A percentile compares a stretch with the other conserved stretches of the same genome.
phyloP scores from a whole-genome alignment of 208 protist species.

The Acanthamoeba castellanii region DNA sequence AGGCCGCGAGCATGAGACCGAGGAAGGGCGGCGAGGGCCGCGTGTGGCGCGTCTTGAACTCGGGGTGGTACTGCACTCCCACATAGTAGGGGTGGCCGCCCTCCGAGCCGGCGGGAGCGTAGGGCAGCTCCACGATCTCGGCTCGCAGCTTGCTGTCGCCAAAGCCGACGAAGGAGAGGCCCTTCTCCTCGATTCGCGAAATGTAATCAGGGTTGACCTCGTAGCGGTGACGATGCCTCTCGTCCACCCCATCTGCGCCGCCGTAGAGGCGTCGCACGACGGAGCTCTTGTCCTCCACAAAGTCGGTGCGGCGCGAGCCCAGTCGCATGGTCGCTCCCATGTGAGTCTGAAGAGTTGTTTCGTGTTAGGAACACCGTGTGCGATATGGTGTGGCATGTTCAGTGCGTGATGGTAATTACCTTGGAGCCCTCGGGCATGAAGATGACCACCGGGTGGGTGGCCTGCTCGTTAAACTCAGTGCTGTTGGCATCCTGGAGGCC shows the following conservation, averaged over 20 bases:
- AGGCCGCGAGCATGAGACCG: slow-evolving; percentile 95
- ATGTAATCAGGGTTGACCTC: slow-evolving; percentile 97
- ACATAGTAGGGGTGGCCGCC: slow-evolving; percentile 91
- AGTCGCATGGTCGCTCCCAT: slow-evolving; percentile 99
- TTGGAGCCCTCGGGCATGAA: slow-evolving; percentile 98
- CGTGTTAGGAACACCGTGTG: background rate
- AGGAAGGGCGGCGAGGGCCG: slow-evolving; percentile 97
- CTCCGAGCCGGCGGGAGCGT: background rate
- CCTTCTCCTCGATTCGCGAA: slow-evolving; percentile 91
- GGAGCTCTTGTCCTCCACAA: background rate
- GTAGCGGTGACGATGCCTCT: slow-evolving; percentile 98
- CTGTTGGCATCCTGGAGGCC: slow-evolving; percentile 95
- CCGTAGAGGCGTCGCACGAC: slow-evolving; percentile 71
- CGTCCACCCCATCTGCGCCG: slow-evolving; percentile 79
- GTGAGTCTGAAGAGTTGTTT: slow-evolving; percentile 61
- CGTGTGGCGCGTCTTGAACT: slow-evolving; percentile 96
- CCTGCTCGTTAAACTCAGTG: slow-evolving; percentile 93
- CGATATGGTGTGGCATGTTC: background rate
- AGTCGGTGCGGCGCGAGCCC: slow-evolving; percentile 85
- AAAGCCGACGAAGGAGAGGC: slow-evolving; percentile 94
- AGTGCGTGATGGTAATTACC: background rate
- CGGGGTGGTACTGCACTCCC: slow-evolving; percentile 98
- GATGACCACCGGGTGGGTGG: slow-evolving; percentile 82
- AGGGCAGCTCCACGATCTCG: slow-evolving; percentile 92
- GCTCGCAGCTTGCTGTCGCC: slow-evolving; percentile 92